A percentile compares a stretch with the other conserved stretches of the same genome.
phyloP scores from a whole-genome alignment of 2,329 filamentous ascomycete genomes.

The Lecanosticta acicola region DNA sequence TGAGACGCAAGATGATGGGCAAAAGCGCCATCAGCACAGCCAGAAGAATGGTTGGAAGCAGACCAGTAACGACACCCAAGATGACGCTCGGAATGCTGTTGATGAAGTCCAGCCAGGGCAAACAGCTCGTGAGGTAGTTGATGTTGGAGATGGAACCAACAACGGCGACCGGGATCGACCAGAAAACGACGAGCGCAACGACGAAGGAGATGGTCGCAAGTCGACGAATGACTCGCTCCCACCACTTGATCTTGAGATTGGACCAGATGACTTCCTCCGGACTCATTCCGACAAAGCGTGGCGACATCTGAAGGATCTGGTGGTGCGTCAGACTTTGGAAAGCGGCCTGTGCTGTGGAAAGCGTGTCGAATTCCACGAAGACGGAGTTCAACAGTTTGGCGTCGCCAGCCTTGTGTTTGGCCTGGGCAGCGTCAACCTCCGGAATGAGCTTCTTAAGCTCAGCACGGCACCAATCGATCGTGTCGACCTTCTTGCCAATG shows the following conservation, averaged over 20 bases:
- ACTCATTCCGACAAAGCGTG: constrained; percentile 74
- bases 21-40: constrained; percentile 81
- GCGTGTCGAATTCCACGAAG: constrained; percentile 83
- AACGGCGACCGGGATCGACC: constrained; percentile 68
- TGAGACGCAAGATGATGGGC: constrained; percentile 72
- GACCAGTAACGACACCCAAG: constrained; percentile 74
- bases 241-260: constrained; percentile 78
- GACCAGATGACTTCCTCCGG: constrained; percentile 84
- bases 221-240: constrained; percentile 67
- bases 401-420: constrained; percentile 58
- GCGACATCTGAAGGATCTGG: constrained; percentile 78
- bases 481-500: constrained; percentile 85
- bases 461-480: constrained; percentile 79
- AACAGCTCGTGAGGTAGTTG: constrained; percentile 45
- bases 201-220: constrained; percentile 56
- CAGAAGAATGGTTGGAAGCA: constrained; percentile 73
- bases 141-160: constrained; percentile 87
- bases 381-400: constrained; percentile 66
- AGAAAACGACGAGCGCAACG: constrained; percentile 76
- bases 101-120: constrained; percentile 67
- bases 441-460: constrained; percentile 72
- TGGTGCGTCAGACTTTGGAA: constrained; percentile 85
- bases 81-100: constrained; percentile 63
- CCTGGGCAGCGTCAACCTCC: constrained; percentile 63
- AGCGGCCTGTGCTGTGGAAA: constrained; percentile 78